Conservation (phyloP, 768 basidiomycete species). For the Austroboletus festivus region DNA sequence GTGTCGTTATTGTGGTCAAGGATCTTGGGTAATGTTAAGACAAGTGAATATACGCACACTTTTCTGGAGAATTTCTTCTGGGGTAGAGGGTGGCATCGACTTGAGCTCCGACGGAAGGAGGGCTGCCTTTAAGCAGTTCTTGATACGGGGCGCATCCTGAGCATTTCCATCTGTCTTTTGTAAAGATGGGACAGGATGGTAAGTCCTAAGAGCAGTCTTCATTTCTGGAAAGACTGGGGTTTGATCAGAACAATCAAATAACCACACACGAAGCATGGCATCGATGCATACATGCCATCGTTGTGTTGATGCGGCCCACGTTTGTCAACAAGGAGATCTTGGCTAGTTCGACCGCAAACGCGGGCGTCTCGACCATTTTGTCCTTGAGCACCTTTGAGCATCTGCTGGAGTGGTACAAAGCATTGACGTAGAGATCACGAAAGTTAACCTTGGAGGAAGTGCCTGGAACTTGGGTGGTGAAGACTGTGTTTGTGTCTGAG, state of each 20-base stretch:
- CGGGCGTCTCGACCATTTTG: constrained; percentile 80
- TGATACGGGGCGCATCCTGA: constrained; percentile 89
- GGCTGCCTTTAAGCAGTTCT: constrained; percentile 84
- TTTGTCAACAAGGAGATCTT: constrained; percentile 86
- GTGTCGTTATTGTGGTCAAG: not conserved
- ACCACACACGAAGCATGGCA: constrained; percentile 6
- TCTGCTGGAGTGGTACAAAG: constrained; percentile 75
- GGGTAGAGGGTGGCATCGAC: constrained; percentile 63
- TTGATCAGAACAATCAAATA: constrained; percentile 18
- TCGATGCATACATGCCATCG: constrained; percentile 70
- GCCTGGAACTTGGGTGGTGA: constrained; percentile 61
- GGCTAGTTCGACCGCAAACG: constrained; percentile 74
- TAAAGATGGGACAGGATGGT: constrained; percentile 84
- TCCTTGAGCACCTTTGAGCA: constrained; percentile 87
- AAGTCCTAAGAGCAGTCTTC: constrained; percentile 86
- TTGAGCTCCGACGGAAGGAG: constrained; percentile 68
- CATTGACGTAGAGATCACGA: constrained; percentile 78
- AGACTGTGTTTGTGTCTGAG: constrained; percentile 60
- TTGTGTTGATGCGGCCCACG: constrained; percentile 89
- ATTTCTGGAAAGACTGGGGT: constrained; percentile 83
- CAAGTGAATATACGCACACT: constrained; percentile 42
- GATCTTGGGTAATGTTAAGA: constrained; percentile 3
- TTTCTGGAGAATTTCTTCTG: constrained; percentile 69
- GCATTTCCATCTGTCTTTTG: constrained; percentile 87
- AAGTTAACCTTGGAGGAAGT: constrained; percentile 61